A percentile compares a stretch with the other conserved stretches of the same genome.
Conservation (phyloP, 495 filamentous ascomycete genomes). For the Podospora pseudocomata region DNA sequence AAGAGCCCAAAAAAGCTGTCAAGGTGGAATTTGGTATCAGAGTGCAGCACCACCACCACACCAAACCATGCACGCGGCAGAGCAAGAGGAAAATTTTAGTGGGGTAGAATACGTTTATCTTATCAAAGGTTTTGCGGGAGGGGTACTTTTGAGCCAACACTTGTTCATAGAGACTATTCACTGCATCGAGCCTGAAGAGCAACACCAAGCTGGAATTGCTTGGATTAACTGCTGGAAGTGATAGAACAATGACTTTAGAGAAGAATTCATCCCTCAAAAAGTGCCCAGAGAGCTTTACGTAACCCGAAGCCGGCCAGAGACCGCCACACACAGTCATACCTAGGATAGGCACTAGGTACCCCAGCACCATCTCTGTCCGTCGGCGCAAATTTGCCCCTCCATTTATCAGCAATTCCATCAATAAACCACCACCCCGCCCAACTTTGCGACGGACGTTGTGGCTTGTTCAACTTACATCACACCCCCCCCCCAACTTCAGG, state of each 20-base stretch:
- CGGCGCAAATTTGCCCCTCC: conserved; percentile 44
- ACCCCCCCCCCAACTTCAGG: conserved; percentile 2
- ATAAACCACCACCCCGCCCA: conserved; percentile 15
- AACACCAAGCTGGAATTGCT: not conserved
- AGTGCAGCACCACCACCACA: conserved; percentile 7
- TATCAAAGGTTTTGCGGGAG: not conserved
- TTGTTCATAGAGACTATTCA: not conserved
- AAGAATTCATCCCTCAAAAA: not conserved
- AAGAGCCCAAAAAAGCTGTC: not conserved
- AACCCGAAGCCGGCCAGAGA: not conserved
- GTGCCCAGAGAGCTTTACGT: not conserved
- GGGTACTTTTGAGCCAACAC: not conserved
- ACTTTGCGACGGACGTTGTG: conserved; percentile 6
- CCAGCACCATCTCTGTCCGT: not conserved
- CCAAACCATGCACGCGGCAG: conserved; percentile 15
- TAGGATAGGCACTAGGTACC: not conserved
- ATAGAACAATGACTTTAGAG: not conserved
- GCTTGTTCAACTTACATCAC: not conserved
- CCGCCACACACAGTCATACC: not conserved
- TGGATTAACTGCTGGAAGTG: not conserved
- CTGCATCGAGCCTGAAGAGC: not conserved
- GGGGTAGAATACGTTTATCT: conserved; percentile 41
- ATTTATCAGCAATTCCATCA: conserved; percentile 36
- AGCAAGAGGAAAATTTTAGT: conserved; percentile 40
- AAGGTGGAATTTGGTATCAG: conserved; percentile 1